These are phyloP conservation scores for Penicillium freii DNA, from an alignment of 2,329 filamentous ascomycete genomes.

Conservation along the genomic window DNA sequence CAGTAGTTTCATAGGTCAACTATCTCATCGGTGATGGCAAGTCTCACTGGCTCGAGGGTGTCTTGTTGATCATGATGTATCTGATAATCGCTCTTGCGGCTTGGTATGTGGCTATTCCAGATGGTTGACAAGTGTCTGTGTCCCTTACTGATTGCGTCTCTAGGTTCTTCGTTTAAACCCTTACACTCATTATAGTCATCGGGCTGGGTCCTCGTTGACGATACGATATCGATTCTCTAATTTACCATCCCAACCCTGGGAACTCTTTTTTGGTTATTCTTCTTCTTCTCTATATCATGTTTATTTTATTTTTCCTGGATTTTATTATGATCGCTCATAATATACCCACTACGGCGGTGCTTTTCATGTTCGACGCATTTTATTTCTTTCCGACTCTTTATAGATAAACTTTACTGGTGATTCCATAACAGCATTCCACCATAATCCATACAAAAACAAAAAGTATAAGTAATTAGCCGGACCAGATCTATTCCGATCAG, in stretches of 20 bases:
- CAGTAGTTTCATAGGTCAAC: constrained; percentile 49
- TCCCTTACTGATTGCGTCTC: neutral
- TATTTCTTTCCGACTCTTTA: neutral
- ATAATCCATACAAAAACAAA: neutral
- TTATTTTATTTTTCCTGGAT: neutral
- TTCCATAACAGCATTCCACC: neutral
- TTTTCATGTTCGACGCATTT: neutral
- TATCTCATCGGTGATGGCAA: constrained; percentile 63
- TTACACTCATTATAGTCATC: neutral
- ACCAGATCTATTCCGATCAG: neutral
- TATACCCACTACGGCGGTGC: neutral
- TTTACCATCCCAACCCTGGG: neutral
- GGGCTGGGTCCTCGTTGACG: neutral
- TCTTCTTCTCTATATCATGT: constrained; percentile 1
- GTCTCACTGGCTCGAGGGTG: constrained; percentile 60
- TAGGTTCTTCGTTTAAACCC: constrained; percentile 8
- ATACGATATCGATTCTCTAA: neutral
- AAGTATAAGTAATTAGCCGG: neutral
- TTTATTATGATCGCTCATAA: constrained; percentile 8
- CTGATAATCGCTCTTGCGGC: constrained; percentile 61
- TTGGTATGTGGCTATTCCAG: constrained; percentile 44
- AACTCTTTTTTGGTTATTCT: neutral
- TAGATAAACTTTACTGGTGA: neutral
- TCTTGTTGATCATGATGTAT: constrained; percentile 60
- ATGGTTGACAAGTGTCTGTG: neutral